Evolutionary conservation across 345 rosid species (phyloP), one percentile per base, ranked within the genome.

Genomic region (Pseudoturritis turrita): DNA sequence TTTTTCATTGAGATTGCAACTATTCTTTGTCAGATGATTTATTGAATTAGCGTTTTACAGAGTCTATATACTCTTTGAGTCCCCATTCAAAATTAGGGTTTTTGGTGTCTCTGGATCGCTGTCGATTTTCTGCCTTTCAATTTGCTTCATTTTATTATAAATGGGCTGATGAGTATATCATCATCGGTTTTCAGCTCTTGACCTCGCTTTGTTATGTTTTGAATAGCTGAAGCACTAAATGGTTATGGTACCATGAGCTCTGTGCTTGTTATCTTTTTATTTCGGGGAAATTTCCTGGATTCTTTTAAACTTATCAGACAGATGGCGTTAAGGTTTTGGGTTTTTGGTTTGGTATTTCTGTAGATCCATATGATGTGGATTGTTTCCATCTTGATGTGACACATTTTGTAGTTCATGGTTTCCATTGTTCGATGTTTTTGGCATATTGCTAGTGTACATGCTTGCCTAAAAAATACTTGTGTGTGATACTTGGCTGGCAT

Each of bases 41-140:
- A 11, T 44, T 69, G 46, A 62, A 25, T 57, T 41, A 45, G 19
- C 43, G 22, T 62, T 22, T 12, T 15, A 8, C 6, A 19, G 39
- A 40, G 69, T 41, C 7, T 47, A 1, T 65, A 4, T 19, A 26
- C 28, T 18, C 22, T 50, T 33, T 18, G 33, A 28, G 17, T 17
- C 41, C 14, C 36, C 51, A 2, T 10, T 36, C 7, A 9, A 21
- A 57, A 56, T 37, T 76, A 70, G 80, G 76, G 80, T 70, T 76
- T 70, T 46, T 56, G 60, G 47, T 47, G 12, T 64, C 17, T 26
- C 17, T 17, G 22, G 14, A 59, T 65, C 14, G 33, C 1, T 29
- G 13, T 55, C 5, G 12, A 4, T 5, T 15, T 36, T 5, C 19
- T 55, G 10, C 4, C 4, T 1, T 50, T 21, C 4, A 22, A 3